Evolutionary conservation across 2,329 filamentous ascomycete genomes (phyloP), one percentile per base, ranked within the genome.

Genomic region (Colletotrichum spaethianum): DNA sequence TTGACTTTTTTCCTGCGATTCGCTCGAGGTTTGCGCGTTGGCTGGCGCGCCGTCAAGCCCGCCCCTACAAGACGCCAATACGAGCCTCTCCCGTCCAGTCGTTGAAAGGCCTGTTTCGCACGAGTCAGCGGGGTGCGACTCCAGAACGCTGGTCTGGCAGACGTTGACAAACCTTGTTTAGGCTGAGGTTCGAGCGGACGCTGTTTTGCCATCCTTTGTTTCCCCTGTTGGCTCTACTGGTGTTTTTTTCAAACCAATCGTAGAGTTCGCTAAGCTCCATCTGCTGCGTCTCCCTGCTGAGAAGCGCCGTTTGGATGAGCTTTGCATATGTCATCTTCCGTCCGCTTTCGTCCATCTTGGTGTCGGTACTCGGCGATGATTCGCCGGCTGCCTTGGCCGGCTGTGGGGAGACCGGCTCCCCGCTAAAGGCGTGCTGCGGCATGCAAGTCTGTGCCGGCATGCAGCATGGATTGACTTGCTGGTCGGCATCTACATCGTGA

Each of bases 171-270:
- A 66, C 63, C n/a, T 66, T 6, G n/a, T 66, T 66, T n/a, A 66
- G 5, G 40, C 42, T n/a, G 20, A 57, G 26, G 63, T 66, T 66
- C 1, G 18, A 66, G 31, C n/a, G 11, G 18, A 66, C 28, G 42
- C 53, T 66, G 42, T 59, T 66, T 28, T 66, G 57, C 33, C 16
- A 66, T 57, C 23, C 31, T 57, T 66, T n/a, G 4, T 38, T 8
- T 16, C 2, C 31, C n/a, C 2, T 50, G 16, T 50, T 59, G 20
- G 53, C 63, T 50, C 31, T 66, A 31, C 3, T 31, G 11, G 53
- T 66, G 42, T 66, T 66, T 40, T 40, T 3, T 11, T 59, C 4
- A 59, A 66, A 66, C 42, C n/a, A 66, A 4, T 50, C 4, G 31
- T 66, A 66, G 8, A 66, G 63, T 66, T 66, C 11, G 33, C 23